Evolutionary conservation across 2,329 filamentous ascomycete species (phyloP), one percentile per base, ranked within the genome.

Genomic region (Massarina eburnea): DNA sequence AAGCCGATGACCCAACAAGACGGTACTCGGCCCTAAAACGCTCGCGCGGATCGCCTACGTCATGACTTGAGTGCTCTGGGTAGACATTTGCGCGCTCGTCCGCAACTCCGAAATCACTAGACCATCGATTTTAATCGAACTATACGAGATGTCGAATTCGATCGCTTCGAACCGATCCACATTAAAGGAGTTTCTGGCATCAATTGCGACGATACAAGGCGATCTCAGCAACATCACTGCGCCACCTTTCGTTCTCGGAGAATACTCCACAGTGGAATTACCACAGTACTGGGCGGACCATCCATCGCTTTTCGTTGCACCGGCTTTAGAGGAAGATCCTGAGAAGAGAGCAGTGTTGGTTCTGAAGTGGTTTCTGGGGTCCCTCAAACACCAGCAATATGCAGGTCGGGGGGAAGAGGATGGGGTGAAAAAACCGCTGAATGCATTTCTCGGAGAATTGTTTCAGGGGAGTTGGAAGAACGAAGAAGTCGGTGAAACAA

Each of bases 351-450:
- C 73, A 5, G 58, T 79, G 8, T 66, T 74, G 8, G 73, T 79
- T 0, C 61, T 78, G 14, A 76, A 77, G 51, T 77, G 75, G 66
- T 79, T 78, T 49, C 61, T 79, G 19, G 68, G 71, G 14, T 73
- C 71, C 20, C 57, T 78, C 17, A 72, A 71, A 42, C 71, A 73
- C 8, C 76, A 80, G 53, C 73, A 77, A 42, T 77, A 77, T 46
- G 72, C 71, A 2, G 73, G 74, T 3, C 64, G 72, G n/a, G 55
- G 66, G 8, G 67, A 71, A 26, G 60, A 55, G 19, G 68, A 74
- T 12, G 74, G 73, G 3, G 68, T 75, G 1, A 79, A 77, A 62
- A 80, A 79, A 51, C 76, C 77, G 0, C 56, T 79, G 38, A 79
- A 79, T 49, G 73, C 76, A 1, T 78, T 78, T 41, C 61, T 78